Conservation (phyloP, 2,329 filamentous ascomycete species). For the Xylariomycetidae sp. region DNA sequence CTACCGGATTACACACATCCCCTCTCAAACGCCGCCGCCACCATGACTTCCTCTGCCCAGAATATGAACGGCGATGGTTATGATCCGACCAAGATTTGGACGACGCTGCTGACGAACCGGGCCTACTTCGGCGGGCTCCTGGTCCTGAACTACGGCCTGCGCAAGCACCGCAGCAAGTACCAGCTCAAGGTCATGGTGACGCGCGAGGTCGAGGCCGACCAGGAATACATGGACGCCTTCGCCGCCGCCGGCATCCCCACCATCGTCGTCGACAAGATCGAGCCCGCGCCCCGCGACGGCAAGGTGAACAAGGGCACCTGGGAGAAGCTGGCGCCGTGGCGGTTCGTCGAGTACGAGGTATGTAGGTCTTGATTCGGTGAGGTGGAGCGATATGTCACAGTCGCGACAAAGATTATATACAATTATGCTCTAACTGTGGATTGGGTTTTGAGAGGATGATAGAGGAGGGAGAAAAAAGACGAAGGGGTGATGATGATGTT, state of each 20-base stretch:
- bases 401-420: no score
- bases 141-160: slow-evolving; percentile 25
- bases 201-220: slow-evolving; percentile 26
- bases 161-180: slow-evolving; percentile 21
- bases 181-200: slow-evolving; percentile 29
- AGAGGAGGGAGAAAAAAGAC: no score
- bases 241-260: slow-evolving; percentile 27
- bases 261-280: slow-evolving; percentile 30
- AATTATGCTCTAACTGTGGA: no score
- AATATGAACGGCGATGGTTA: no score
- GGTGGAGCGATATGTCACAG: no score
- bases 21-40: no score
- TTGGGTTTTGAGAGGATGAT: no score
- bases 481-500: no score
- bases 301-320: slow-evolving; percentile 29
- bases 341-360: slow-evolving; percentile 28
- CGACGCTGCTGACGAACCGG: slow-evolving; percentile 27
- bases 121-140: slow-evolving; percentile 26
- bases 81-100: slow-evolving; percentile 29
- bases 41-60: no score
- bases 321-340: slow-evolving; percentile 31
- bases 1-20: no score
- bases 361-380: slow-evolving; percentile 4
- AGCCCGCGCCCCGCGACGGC: slow-evolving; percentile 27
- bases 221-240: slow-evolving; percentile 30